Conservation (phyloP, 352 stramenopile genomes). For the Pythium phragmitis region DNA sequence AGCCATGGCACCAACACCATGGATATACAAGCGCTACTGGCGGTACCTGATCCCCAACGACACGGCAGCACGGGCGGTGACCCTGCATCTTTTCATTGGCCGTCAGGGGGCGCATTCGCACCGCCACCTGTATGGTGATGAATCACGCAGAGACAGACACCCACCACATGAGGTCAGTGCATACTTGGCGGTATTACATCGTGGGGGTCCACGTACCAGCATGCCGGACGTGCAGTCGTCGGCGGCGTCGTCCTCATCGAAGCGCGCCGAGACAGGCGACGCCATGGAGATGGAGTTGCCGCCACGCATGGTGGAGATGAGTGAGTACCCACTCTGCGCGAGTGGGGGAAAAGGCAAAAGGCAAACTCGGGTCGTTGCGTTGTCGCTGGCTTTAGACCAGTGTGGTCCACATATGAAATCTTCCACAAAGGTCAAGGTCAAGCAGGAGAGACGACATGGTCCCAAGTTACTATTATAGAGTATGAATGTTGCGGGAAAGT, state of each 20-base stretch:
- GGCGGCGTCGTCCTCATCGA: slow-evolving; percentile 29
- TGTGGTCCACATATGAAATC: slow-evolving; percentile 24
- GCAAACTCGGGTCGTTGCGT: not conserved
- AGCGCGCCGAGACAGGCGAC: slow-evolving; percentile 14
- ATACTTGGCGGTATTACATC: not conserved
- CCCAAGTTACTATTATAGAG: not conserved
- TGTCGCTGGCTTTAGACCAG: slow-evolving; percentile 25
- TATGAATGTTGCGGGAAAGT: slow-evolving; percentile 1
- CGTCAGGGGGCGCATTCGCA: slow-evolving; percentile 48
- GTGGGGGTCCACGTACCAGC: slow-evolving; percentile 26
- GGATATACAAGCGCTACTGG: not conserved
- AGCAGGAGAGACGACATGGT: slow-evolving; percentile 13
- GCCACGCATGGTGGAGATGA: slow-evolving; percentile 5
- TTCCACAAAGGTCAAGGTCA: slow-evolving; percentile 2
- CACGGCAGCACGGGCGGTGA: slow-evolving; percentile 52
- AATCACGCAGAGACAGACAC: not conserved
- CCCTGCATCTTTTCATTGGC: slow-evolving; percentile 42
- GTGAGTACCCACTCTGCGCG: not conserved
- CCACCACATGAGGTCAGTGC: not conserved
- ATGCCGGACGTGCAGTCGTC: slow-evolving; percentile 45
- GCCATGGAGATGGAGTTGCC: slow-evolving; percentile 10
- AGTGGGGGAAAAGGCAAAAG: slow-evolving; percentile 6
- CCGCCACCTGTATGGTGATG: slow-evolving; percentile 36
- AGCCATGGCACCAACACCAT: not conserved
- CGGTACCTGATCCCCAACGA: slow-evolving; percentile 52